Base-by-base conservation (phyloP, 1,284 basidiomycete genomes). In the Trametes pubescens region DNA sequence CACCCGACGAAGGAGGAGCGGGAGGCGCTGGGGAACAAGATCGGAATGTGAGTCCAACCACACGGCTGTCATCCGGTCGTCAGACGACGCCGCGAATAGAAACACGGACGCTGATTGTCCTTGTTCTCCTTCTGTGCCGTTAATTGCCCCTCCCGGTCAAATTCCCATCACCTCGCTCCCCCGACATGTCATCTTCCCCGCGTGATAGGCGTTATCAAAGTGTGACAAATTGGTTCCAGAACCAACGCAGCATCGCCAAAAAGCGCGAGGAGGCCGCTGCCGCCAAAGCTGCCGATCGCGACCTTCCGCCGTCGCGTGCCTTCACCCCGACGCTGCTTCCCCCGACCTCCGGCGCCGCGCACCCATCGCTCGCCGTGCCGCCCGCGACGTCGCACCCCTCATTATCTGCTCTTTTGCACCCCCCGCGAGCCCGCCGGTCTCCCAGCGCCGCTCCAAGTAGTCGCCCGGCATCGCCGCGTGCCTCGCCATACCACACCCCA, bases 191-290 rank as follows among this genome's bases (percentile, higher is more conserved):
- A 38, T 18, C 57, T 43, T 48, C 51, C 55, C 47, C 44, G 24
- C 29, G 32, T 24, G 40, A 38, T 58, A 92, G 90, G 89, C 87
- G 85, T 67, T 84, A 89, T 77, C 86, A 90, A 76, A 90, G 86
- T 64, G 86, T 93, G 65, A 91, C 88, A 2, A 92, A 92, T 74
- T 92, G 91, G 91, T 92, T 93, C 76, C 90, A 92, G 81, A 91
- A 92, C 72, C 90, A 92, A 74, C 88, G 88, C 71, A 90, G 87
- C 74, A 83, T 89, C 70, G 85, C 87, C 46, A 90, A 86, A 79
- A 90, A 87, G 77, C 84, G 84, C 68, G 87, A 79, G 21, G 77
- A 78, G 37, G 72, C 74, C 21, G 69, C 68, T 13, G 65, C 66
- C 24, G 62, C 66, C 34, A 60, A 67, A 26, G 56, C 64, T 29